Base-by-base conservation (phyloP, 2,329 filamentous ascomycete genomes). In the Bipolaris oryzae region DNA sequence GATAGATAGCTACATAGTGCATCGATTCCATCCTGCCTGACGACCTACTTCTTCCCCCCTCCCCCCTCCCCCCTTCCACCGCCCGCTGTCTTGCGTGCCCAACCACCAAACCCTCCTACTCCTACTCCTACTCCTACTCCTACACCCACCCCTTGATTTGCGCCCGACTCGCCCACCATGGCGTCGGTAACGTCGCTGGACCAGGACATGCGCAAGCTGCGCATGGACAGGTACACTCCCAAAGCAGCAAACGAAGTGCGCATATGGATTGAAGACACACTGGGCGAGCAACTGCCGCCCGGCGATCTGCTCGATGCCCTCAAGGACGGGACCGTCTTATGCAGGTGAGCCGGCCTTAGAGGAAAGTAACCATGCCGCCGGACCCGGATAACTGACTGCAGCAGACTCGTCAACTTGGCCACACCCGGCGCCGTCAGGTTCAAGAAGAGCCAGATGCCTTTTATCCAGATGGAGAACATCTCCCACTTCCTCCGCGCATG, bases 381-480 rank as follows among this genome's bases (percentile, higher is more conserved):
- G 49, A 18, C 20, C 49, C 37, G 28, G 18, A 16, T 13, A 15
- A 28, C 44, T 50, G 47, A 44, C 33, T 18, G n/a, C 9, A 21
- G 11, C 25, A 95, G 92, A 72, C 87, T 98, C 50, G 85, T 91
- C 70, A 98, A 96, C 73, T 83, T 94, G 54, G 90, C 86, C 31
- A 77, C 89, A 35, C 90, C 91, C 23, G 85, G 88, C 15, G 90
- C 91, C 0, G 85, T 96, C 78, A 92, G 89, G 76, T 98, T 90
- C 84, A 98, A 98, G 79, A 84, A 89, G 73, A 96, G 93, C 1
- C 80, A 87, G 38, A 98, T 98, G 94, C 95, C 95, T 0, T 99
- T 99, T 74, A 94, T 98, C 38, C 95, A 99, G 78, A 98, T 98
- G 93, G 95, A 99, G 77, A 99, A 99, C 75, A 97, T 99, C 72